Evolutionary conservation across 192 early-diverging fungal species (phyloP).

Genomic region (Coemansia sp.): DNA sequence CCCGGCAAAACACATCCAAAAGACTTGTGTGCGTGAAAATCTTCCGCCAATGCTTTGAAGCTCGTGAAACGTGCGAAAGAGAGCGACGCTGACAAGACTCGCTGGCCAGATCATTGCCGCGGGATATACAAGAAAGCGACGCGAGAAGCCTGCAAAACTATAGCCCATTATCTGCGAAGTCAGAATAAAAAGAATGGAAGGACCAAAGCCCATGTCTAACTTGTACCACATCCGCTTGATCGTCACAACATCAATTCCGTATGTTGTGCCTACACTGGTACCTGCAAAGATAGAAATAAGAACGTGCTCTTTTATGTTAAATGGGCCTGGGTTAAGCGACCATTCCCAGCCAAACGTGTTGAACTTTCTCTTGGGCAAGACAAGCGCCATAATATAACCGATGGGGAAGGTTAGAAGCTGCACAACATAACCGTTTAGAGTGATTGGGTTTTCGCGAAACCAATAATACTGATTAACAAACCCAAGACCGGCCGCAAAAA

Average conservation of each 20-base stretch:
- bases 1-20: no score
- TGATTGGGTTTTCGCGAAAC: slow-evolving; percentile 83
- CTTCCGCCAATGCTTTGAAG: no score
- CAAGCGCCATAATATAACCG: slow-evolving; percentile 64
- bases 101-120: slow-evolving; percentile 87
- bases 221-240: slow-evolving; percentile 71
- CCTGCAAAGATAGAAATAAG: slow-evolving; percentile 78
- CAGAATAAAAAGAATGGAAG: slow-evolving; percentile 66
- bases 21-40: no score
- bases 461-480: slow-evolving; percentile 81
- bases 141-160: slow-evolving; percentile 70
- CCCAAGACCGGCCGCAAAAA: slow-evolving; percentile 64
- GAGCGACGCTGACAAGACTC: slow-evolving; percentile 70
- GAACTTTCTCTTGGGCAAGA: slow-evolving; percentile 60
- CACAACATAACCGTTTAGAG: slow-evolving; percentile 68
- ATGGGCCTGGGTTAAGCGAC: slow-evolving; percentile 83
- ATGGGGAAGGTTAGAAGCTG: slow-evolving; percentile 75
- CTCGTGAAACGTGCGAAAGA: slow-evolving; percentile 83
- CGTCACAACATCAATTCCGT: slow-evolving; percentile 75
- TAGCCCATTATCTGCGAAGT: slow-evolving; percentile 72
- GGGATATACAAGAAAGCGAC: slow-evolving; percentile 83
- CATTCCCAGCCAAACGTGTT: slow-evolving; percentile 55
- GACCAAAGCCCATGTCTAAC: slow-evolving; percentile 63
- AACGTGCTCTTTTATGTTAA: slow-evolving; percentile 87
- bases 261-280: slow-evolving; percentile 66